Base-by-base conservation (phyloP, 805 yeast species). In the Wickerhamiella kazuoi region DNA sequence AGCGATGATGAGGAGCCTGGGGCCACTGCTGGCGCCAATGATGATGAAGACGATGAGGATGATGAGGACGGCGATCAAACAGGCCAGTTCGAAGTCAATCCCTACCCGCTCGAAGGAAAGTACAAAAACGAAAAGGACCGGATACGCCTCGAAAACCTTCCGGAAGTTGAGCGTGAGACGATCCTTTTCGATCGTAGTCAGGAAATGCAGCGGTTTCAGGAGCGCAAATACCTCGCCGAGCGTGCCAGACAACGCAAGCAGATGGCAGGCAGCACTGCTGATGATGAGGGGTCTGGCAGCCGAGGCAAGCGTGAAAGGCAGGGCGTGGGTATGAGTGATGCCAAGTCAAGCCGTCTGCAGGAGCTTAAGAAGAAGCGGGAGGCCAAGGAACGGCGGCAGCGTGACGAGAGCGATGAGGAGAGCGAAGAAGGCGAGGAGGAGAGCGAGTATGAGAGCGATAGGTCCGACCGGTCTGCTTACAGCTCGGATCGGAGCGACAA, bases 71-170 rank as follows among this genome's bases (percentile, higher is more conserved):
- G 49, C 15, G 43, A 43, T 18, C 55, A 44, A 14, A 44, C 56
- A 18, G 69, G 63, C 38, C 18, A 11, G 18, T 24, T 20, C 17
- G 49, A 49, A 24, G 56, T 51, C 34, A 77, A 79, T 51, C 98
- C 97, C 8, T 90, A 86, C 55, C 98, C 98, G 2, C 60, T 87
- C 39, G 95, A 84, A 53, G 94, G 94, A 6, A 83, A 82, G 52
- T 90, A 76, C 63, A 80, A 76, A 51, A 78, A 84, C 57, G 94
- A 75, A 39, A 67, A 63, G 7, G 99, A 90, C 59, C 70, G 81
- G 44, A 73, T 62, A 1, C 58, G 64, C 40, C 63, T 53, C 13
- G 42, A 68, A 36, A 55, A 65, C 1, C 69, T 90, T 75, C 93
- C 87, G 41, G 98, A 90, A 64, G 72, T 90, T 57, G 81, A 81